Conservation (phyloP, 2,329 filamentous ascomycete genomes). For the Fusarium cicatricum region DNA sequence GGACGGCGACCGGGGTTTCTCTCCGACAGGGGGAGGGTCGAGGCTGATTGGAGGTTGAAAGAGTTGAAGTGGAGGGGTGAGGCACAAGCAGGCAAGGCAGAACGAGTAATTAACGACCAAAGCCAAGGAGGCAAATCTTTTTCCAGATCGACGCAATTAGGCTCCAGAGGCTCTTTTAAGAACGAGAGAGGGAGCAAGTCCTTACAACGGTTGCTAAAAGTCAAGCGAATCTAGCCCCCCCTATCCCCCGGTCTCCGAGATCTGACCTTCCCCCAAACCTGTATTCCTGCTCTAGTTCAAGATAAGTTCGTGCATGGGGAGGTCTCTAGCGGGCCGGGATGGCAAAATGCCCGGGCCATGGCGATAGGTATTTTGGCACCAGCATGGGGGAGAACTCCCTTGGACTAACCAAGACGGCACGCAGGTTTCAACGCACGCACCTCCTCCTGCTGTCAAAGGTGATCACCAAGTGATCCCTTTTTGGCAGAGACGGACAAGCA, state of each 20-base stretch:
- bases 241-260: not conserved
- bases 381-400: not conserved
- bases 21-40: slow-evolving; percentile 13
- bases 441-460: not conserved
- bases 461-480: slow-evolving; percentile 21
- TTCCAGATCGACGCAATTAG: slow-evolving; percentile 5
- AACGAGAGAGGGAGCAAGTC: too few species aligned
- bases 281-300: too few species aligned
- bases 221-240: not conserved
- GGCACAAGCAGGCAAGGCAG: not conserved
- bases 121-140: slow-evolving; percentile 11
- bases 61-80: slow-evolving; percentile 5
- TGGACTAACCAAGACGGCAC: not conserved
- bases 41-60: slow-evolving; percentile 19
- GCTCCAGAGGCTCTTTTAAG: not conserved
- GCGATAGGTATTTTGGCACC: slow-evolving; percentile 10
- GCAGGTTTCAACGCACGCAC: slow-evolving; percentile 19
- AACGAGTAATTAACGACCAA: slow-evolving; percentile 3
- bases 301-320: too few species aligned
- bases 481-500: slow-evolving; percentile 3
- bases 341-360: slow-evolving; percentile 5
- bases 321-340: not conserved
- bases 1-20: slow-evolving; percentile 22
- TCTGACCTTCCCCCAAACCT: too few species aligned
- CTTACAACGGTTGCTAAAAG: too few species aligned